phyloP scores from a whole-genome alignment of 2,329 filamentous ascomycete species.

The Trichophaea hybrida region DNA sequence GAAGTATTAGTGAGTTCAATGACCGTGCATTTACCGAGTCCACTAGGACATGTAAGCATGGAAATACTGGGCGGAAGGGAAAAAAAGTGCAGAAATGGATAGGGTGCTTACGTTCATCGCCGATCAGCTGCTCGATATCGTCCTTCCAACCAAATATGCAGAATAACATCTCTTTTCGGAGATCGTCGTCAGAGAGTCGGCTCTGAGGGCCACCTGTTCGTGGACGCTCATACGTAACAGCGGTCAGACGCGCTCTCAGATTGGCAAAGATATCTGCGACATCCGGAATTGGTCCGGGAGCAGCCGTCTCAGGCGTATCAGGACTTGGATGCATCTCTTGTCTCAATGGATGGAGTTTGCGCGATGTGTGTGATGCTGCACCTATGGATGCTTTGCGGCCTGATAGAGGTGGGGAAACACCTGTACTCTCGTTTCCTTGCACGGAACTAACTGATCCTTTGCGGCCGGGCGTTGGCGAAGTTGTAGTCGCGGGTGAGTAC shows the following conservation, averaged over 20 bases:
- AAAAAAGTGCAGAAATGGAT: not conserved
- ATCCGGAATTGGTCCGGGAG: constrained; percentile 7
- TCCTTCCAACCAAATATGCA: constrained; percentile 92
- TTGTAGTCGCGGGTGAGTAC: constrained; percentile 13
- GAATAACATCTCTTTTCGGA: constrained; percentile 78
- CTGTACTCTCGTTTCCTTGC: not conserved
- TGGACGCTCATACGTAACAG: constrained; percentile 30
- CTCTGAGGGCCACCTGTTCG: constrained; percentile 15
- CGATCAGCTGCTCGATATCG: constrained; percentile 64
- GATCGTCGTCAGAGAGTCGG: constrained; percentile 43
- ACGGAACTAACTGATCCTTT: constrained; percentile 13
- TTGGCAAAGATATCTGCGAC: constrained; percentile 31
- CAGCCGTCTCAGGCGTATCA: constrained; percentile 28
- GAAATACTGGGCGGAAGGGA: not conserved
- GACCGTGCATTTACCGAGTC: constrained; percentile 25
- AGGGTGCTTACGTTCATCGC: constrained; percentile 52
- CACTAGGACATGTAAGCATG: constrained; percentile 12
- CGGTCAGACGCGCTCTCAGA: constrained; percentile 36
- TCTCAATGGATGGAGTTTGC: constrained; percentile 25
- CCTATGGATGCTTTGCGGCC: constrained; percentile 2
- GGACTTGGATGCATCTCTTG: constrained; percentile 27
- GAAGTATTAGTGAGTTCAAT: constrained; percentile 58
- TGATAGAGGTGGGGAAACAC: not conserved
- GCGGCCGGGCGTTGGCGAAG: constrained; percentile 10
- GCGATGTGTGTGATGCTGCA: constrained; percentile 5